Base-by-base conservation (phyloP, 371 early-diverging fungal species). In the Coemansia sp. region DNA sequence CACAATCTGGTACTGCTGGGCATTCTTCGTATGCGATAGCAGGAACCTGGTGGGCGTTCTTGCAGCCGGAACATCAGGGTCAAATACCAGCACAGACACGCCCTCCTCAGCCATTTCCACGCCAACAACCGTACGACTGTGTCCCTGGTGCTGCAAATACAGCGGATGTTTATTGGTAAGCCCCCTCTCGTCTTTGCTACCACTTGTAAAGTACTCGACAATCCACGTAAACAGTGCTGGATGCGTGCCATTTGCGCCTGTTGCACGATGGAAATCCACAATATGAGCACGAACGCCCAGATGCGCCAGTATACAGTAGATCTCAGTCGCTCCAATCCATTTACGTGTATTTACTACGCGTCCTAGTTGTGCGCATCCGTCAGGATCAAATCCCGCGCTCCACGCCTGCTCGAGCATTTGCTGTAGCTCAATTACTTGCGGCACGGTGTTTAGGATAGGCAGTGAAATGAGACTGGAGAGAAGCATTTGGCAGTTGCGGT, bases 301-400 rank as follows among this genome's bases (percentile, higher is more conserved):
- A 24, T 85, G 88, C 3, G 81, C 80, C 29, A 92, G 69, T 18
- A 89, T 79, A 1, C 84, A 82, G 71, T 86, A 89, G 0, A 86
- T 87, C 63, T 92, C 92, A 1, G 90, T 88, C 0, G 90, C 84
- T 0, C 92, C 92, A 69, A 92, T 91, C 91, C 91, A 91, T 71
- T 89, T 90, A 13, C 80, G 67, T 8, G 90, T 88, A 26, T 82
- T 83, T 42, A 80, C 73, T 6, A 91, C 85, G 61, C 84, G 76
- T 0, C 75, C 69, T 21, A 92, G 77, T 59, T 92, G 90, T 16
- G 45, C 57, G 4, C 89, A 89, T 2, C 92, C 92, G 21, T 80
- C 79, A 2, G 73, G 77, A 72, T 92, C 92, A 67, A 47, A 64
- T 8, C 71, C 67, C 10, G 72, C 39, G 3, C 57, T 67, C 92